Evolutionary conservation across 768 basidiomycete genomes (phyloP).

Genomic region (Cystofilobasidium bisporidii): DNA sequence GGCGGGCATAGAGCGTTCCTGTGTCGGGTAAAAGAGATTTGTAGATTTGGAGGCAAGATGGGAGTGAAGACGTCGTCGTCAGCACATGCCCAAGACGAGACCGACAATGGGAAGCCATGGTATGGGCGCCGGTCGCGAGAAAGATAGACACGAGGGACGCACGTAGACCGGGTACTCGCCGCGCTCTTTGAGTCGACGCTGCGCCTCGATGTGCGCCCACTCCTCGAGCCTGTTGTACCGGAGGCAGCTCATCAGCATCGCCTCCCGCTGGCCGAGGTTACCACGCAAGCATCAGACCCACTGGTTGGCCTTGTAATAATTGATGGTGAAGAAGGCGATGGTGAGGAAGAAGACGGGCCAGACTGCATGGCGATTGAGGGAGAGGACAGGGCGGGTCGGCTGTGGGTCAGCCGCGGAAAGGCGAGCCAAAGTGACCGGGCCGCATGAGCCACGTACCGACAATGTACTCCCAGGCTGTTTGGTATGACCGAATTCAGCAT

Average conservation of each 20-base stretch:
- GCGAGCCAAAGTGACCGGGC: background rate
- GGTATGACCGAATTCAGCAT: too few species aligned
- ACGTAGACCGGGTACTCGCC: slow-evolving; percentile 7
- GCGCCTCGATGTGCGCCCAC: background rate
- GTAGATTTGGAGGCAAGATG: too few species aligned
- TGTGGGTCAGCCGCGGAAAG: background rate
- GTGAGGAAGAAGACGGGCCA: background rate
- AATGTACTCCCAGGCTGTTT: slow-evolving; percentile 1
- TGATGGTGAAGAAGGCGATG: background rate
- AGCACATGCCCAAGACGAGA: too few species aligned
- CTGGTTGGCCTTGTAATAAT: slow-evolving; percentile 2
- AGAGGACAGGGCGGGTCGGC: background rate
- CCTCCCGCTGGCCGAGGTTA: too few species aligned
- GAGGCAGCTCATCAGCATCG: too few species aligned
- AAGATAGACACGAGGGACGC: background rate
- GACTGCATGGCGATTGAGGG: background rate
- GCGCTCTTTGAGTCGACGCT: background rate
- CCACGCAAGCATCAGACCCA: too few species aligned
- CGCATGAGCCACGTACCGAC: background rate
- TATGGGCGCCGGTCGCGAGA: too few species aligned
- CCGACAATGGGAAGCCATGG: background rate
- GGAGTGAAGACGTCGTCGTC: too few species aligned
- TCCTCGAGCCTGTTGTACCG: slow-evolving; percentile 1
- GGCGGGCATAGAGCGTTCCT: background rate
- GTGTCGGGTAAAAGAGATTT: background rate